phyloP scores from a whole-genome alignment of 2,329 filamentous ascomycete genomes.

The Parastagonospora nodorum region DNA sequence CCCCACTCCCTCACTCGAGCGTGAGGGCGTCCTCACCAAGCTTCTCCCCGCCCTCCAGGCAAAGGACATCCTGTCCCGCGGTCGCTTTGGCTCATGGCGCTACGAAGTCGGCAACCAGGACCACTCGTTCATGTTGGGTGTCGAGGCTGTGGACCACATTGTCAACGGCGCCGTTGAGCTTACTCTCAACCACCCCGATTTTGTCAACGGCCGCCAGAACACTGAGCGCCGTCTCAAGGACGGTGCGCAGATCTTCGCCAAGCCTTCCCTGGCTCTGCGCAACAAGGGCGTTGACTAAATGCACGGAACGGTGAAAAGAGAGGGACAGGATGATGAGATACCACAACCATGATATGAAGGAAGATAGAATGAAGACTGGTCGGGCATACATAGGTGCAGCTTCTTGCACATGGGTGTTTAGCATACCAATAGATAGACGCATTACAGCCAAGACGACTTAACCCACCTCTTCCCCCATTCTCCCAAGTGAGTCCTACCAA shows the following conservation, averaged over 20 bases:
- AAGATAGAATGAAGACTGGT: too few relatives aligned
- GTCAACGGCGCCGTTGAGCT: slow-evolving; percentile 87
- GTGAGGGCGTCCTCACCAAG: slow-evolving; percentile 90
- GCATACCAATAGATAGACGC: too few relatives aligned
- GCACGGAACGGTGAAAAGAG: slow-evolving; percentile 1
- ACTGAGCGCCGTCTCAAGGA: slow-evolving; percentile 66
- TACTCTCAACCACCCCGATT: slow-evolving; percentile 95
- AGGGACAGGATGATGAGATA: slow-evolving; percentile 15
- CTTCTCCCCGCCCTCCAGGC: slow-evolving; percentile 91
- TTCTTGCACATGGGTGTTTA: too few relatives aligned
- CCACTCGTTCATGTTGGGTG: slow-evolving; percentile 96
- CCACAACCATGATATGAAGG: slow-evolving; percentile 9
- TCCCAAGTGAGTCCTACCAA: too few relatives aligned
- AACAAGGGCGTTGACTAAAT: slow-evolving; percentile 27
- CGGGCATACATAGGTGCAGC: too few relatives aligned
- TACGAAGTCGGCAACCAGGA: slow-evolving; percentile 98
- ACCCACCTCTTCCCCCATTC: too few relatives aligned
- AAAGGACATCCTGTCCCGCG: slow-evolving; percentile 91
- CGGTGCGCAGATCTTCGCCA: slow-evolving; percentile 62
- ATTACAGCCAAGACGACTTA: too few relatives aligned
- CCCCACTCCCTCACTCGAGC: slow-evolving; percentile 91
- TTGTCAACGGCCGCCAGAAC: slow-evolving; percentile 82
- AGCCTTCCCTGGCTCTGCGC: slow-evolving; percentile 43
- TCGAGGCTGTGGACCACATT: slow-evolving; percentile 90
- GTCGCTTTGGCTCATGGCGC: slow-evolving; percentile 96